Percentiles rank a stretch among this genome's conserved stretches.
Evolutionary conservation across 495 filamentous ascomycete species (phyloP).

Genomic region (Pseudomonodictys pantanalensis): DNA sequence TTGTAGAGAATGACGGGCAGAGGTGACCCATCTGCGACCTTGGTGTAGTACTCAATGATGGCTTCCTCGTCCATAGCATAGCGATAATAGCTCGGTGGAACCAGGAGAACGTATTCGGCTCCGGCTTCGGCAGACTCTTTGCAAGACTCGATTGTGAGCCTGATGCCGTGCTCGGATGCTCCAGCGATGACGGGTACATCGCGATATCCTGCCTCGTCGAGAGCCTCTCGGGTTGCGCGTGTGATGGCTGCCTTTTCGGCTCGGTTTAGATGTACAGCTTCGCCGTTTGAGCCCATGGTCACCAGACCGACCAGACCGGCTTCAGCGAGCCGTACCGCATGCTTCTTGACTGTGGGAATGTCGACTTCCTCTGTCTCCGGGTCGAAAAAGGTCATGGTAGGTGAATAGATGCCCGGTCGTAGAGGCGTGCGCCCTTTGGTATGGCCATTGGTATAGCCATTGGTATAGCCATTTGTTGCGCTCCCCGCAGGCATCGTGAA

Average conservation of each 20-base stretch:
- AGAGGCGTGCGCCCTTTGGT: constrained; percentile 49
- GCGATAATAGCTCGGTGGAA: constrained; percentile 83
- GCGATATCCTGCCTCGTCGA: constrained; percentile 75
- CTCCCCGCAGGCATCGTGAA: constrained; percentile 20
- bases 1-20: constrained; percentile 85
- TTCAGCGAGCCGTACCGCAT: constrained; percentile 76
- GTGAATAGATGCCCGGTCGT: constrained; percentile 81
- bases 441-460: constrained; percentile 24
- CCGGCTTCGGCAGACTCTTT: constrained; percentile 66
- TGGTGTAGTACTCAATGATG: constrained; percentile 71
- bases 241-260: constrained; percentile 75
- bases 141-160: constrained; percentile 71
- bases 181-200: constrained; percentile 78
- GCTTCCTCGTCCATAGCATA: constrained; percentile 72
- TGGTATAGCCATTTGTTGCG: constrained; percentile 20
- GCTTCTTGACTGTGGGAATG: constrained; percentile 70
- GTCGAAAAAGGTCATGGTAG: constrained; percentile 89
- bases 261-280: constrained; percentile 77
- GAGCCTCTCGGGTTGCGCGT: constrained; percentile 72
- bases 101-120: constrained; percentile 73
- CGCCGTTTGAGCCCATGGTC: constrained; percentile 87
- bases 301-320: constrained; percentile 80
- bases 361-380: constrained; percentile 79
- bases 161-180: constrained; percentile 72
- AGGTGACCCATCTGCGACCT: constrained; percentile 70